Base-by-base conservation (phyloP, 768 basidiomycete species). In the Russula sp. region DNA sequence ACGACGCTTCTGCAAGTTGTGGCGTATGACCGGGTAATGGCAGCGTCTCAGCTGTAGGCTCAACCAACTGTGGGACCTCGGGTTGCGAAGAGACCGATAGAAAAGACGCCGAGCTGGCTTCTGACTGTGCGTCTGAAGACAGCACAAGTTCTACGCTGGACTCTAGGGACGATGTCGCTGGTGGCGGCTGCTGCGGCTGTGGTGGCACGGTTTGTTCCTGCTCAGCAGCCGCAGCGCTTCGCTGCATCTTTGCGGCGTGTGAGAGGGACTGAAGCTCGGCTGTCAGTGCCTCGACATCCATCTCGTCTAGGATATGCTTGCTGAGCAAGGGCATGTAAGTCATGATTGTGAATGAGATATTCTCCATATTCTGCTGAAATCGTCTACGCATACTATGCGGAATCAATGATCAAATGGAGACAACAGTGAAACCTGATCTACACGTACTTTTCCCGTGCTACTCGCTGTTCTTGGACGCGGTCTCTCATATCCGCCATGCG, bases 261-360 rank as follows among this genome's bases (percentile, higher is more conserved):
- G 77, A 82, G 65, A 75, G 72, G 13, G 76, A 72, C 68, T 82
- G 82, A 20, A 84, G 69, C 65, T 80, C 86, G 16, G 79, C 72
- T 0, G 87, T 91, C 13, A 90, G 74, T 0, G 77, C 77, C 66
- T 93, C 91, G 18, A 93, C 87, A 66, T 93, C 85, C 83, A 93
- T 87, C 35, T 82, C 83, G 27, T 78, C 76, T n/a, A 88, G 73
- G 13, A 93, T 78, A 64, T 86, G 84, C 14, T 80, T 75, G 6
- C 83, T 80, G 18, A 92, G 79, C 1, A 86, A 85, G 2, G 87
- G 85, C 18, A 91, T 73, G 45, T 88, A 78, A 0, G 87, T 84
- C 71, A 88, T 83, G 53, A 88, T 77, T 0, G 88, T 92, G 70
- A 84, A 95, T 7, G 87, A 83, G 27, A 83, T 79, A 69, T 94